Base-by-base conservation (phyloP, 495 filamentous ascomycete genomes). In the Penicillium steckii region DNA sequence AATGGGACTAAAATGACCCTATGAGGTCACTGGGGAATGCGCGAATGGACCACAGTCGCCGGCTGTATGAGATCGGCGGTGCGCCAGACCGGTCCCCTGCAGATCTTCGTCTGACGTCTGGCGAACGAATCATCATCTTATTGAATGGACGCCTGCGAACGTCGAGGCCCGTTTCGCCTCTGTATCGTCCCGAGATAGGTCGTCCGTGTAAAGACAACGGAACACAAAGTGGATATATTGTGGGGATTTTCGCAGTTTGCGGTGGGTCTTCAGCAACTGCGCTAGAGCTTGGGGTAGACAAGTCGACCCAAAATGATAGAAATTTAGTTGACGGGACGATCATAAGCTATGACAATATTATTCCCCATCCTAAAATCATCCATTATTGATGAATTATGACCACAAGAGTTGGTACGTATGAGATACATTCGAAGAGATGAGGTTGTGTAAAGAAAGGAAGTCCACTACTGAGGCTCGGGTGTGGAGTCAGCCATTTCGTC, bases 11-110 rank as follows among this genome's bases (percentile, higher is more conserved):
- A 21, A 43, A 21, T 41, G 21, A 51, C 45, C 56, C 55, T 50
- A 68, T 72, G 69, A 70, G 66, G 65, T 72, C 67, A 72, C 67
- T 55, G 51, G 52, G 57, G 56, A 65, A 65, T 65, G 59, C 37
- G 22, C 9, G 21, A 48, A 44, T 55, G 59, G 53, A 53, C 45
- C 42, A 35, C 33, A 37, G 38, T 8, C 25, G 32, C 37, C 44
- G 51, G 41, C 54, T 51, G 33, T 42, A 30, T 50, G 41, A 32
- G 59, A 62, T 62, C 62, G 48, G 58, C 58, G 49, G 27, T 25
- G 46, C 40, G 41, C 45, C 26, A 47, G 49, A 55, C 52, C 32
- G 45, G 37, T 52, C 53, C 59, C 60, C 62, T 60, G 56, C 62
- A 65, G 60, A 65, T 65, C 62, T 50, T 40, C 48, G 27, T 40